Evolutionary conservation across 805 yeast genomes (phyloP).

Genomic region (Yamadazyma scolyti): DNA sequence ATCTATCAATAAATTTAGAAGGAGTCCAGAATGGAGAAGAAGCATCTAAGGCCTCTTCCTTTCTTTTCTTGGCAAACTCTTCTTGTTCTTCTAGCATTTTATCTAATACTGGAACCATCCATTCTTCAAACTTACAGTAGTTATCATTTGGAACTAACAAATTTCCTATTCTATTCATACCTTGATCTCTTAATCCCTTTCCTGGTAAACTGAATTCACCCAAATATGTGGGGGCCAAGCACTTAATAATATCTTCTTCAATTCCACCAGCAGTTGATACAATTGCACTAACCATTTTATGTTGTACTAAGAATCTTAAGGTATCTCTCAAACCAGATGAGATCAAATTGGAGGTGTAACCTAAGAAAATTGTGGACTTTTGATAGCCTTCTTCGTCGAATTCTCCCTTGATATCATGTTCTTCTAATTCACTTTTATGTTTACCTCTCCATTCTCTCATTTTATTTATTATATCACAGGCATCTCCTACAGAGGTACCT

Average conservation of each 20-base stretch:
- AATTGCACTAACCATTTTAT: conserved; percentile 90
- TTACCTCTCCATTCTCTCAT: conserved; percentile 95
- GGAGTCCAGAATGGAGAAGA: conserved; percentile 87
- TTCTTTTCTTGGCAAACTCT: conserved; percentile 47
- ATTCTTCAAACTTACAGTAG: conserved; percentile 95
- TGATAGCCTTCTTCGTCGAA: conserved; percentile 77
- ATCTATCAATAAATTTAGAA: conserved; percentile 82
- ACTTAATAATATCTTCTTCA: conserved; percentile 95
- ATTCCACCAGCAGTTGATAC: conserved; percentile 99
- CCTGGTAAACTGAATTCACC: conserved; percentile 90
- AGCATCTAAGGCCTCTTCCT: conserved; percentile 55
- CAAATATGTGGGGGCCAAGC: conserved; percentile 92
- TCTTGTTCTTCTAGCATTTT: conserved; percentile 87
- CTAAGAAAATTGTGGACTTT: conserved; percentile 88
- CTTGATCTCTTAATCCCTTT: conserved; percentile 79
- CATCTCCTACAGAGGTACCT: conserved; percentile 79
- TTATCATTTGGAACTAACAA: conserved; percentile 96
- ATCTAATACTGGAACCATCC: conserved; percentile 95
- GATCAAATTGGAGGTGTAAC: conserved; percentile 93
- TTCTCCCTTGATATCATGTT: conserved; percentile 63
- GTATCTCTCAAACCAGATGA: conserved; percentile 94
- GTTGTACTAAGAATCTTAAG: conserved; percentile 81
- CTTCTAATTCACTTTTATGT: conserved; percentile 63
- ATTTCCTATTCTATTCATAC: conserved; percentile 97
- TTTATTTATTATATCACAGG: conserved; percentile 87